These are phyloP conservation scores for Claviceps paspali DNA, from an alignment of 2,329 filamentous ascomycete genomes.

Conservation along the genomic window DNA sequence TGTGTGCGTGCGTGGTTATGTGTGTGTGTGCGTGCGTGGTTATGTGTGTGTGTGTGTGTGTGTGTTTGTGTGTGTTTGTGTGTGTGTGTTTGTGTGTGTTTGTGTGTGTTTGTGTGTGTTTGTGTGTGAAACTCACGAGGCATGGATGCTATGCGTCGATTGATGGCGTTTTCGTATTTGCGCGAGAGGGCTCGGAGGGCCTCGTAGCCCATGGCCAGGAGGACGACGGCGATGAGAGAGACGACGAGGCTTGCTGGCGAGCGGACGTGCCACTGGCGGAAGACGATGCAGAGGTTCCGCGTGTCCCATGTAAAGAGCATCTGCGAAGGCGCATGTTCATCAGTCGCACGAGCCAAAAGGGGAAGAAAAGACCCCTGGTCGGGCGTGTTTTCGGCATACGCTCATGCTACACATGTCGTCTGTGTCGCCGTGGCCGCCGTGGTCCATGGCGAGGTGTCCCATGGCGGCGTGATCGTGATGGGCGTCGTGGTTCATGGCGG, in stretches of 20 bases:
- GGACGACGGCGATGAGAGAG: slow-evolving; percentile 69
- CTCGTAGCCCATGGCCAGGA: slow-evolving; percentile 86
- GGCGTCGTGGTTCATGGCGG: slow-evolving; percentile 7
- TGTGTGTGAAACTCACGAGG: slow-evolving; percentile 36
- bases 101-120: too few relatives aligned
- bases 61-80: too few relatives aligned
- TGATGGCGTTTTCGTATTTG: slow-evolving; percentile 52
- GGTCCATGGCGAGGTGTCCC: slow-evolving; percentile 21
- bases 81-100: too few relatives aligned
- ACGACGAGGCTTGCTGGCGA: slow-evolving; percentile 59
- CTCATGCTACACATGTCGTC: slow-evolving; percentile 76
- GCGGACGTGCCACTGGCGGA: slow-evolving; percentile 76
- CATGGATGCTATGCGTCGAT: slow-evolving; percentile 30
- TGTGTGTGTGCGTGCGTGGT: too few relatives aligned
- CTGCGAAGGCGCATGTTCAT: slow-evolving; percentile 32
- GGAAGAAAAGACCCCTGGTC: neutral
- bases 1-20: too few relatives aligned
- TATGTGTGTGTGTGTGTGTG: too few relatives aligned
- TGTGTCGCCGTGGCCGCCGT: slow-evolving; percentile 35
- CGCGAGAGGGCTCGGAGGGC: slow-evolving; percentile 63
- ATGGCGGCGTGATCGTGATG: slow-evolving; percentile 18
- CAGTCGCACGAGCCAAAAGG: too few relatives aligned
- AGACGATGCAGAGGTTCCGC: slow-evolving; percentile 88
- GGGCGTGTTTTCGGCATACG: slow-evolving; percentile 38
- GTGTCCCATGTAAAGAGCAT: slow-evolving; percentile 99